A percentile compares a stretch with the other conserved stretches of the same genome.
These are phyloP conservation scores for Backusella morwellensis DNA, from an alignment of 192 early-diverging fungal genomes.

Conservation along the genomic window DNA sequence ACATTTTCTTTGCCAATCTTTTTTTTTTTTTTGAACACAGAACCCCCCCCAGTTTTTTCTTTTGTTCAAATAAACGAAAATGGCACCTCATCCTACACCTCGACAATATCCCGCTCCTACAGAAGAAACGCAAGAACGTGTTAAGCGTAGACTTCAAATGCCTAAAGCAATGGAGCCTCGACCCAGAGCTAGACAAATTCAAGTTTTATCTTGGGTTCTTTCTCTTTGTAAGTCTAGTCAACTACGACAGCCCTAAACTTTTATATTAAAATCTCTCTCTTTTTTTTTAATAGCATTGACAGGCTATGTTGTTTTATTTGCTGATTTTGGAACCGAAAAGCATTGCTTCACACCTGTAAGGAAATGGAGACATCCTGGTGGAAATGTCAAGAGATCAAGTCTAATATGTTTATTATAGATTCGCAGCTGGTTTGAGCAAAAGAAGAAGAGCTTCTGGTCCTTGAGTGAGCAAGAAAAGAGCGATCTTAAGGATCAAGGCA, in stretches of 20 bases:
- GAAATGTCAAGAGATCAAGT: no score
- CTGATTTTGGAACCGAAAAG: conserved; percentile 32
- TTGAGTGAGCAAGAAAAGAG: conserved; percentile 22
- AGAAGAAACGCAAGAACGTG: conserved; percentile 6
- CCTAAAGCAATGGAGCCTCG: conserved; percentile 15
- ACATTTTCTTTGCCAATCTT: no score
- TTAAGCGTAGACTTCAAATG: conserved; percentile 13
- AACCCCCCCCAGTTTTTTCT: not conserved
- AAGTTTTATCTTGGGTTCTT: conserved; percentile 13
- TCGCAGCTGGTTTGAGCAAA: conserved; percentile 26
- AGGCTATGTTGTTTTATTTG: conserved; percentile 32
- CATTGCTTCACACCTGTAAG: conserved; percentile 27
- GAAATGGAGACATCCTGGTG: not conserved
- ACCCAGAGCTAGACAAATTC: conserved; percentile 8
- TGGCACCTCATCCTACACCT: conserved; percentile 9
- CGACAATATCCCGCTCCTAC: not conserved
- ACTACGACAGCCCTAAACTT: not conserved
- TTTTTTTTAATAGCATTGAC: conserved; percentile 13
- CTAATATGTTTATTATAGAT: conserved; percentile 8
- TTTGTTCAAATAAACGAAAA: not conserved
- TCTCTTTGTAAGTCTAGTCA: conserved; percentile 6
- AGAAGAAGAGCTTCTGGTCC: conserved; percentile 25
- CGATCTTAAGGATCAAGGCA: conserved; percentile 30
- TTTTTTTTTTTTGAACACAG: no score
- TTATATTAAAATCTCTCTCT: not conserved